Evolutionary conservation across 805 yeast species (phyloP), one percentile per base, ranked within the genome.

Genomic region (Blastobotrys chiropterorum): DNA sequence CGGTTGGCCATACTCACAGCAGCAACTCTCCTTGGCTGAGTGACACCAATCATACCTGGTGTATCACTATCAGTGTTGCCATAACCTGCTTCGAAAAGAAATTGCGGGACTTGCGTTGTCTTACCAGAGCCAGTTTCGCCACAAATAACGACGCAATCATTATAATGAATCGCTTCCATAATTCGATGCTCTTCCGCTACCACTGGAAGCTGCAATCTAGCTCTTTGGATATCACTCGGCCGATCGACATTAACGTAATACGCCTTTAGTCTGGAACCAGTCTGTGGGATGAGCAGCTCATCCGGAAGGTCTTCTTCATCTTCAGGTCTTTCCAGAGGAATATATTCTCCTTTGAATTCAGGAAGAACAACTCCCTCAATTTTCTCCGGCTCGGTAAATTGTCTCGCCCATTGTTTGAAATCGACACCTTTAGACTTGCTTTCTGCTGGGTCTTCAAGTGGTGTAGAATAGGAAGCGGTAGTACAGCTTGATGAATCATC

Each of bases 81-180:
- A 64, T 85, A 92, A 1, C 98, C 98, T 0, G 96, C 81, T 68
- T 94, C 99, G 63, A 82, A 89, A 44, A 94, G 69, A 62, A 94
- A 94, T 66, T 94, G 99, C 0, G 99, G 99, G 3, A 94, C 90
- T 69, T 94, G 99, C 0, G 99, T 94, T 1, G 99, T 94, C 67
- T 94, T 94, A 69, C 99, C 99, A 2, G 97, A 90, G 61, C 99
- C 99, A 0, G 99, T 94, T 62, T 90, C 98, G 75, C 99, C 99
- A 72, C 97, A 92, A 21, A 94, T 76, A 13, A 94, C 84, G 0
- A 90, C 82, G 54, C 92, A 85, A 62, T 90, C 97, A 63, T 92
- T 86, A 62, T 92, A 95, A 64, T 86, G 87, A 48, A 94, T 79
- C 1, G 97, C 96, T 66, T 94, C 99, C 97, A 94, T 89, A 47